Conservation (phyloP, 2,329 filamentous ascomycete genomes). For the Phaeosphaeriaceae sp. region DNA sequence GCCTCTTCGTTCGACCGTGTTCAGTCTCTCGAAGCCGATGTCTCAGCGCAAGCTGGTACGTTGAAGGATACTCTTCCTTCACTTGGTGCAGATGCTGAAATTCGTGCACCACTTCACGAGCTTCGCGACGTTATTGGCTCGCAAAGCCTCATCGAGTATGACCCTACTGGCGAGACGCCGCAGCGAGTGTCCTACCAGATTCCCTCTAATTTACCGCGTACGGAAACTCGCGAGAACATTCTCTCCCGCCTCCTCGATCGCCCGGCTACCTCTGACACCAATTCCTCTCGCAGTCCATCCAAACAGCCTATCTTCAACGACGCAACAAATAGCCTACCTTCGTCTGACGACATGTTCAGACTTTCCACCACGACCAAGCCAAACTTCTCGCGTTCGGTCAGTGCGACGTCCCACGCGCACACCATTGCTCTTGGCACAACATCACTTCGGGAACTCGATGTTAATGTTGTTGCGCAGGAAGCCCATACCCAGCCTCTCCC, state of each 20-base stretch:
- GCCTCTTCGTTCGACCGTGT: slow-evolving; percentile 72
- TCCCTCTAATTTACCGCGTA: slow-evolving; percentile 78
- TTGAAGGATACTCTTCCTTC: slow-evolving; percentile 68
- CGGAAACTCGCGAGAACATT: slow-evolving; percentile 66
- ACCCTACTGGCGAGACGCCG: slow-evolving; percentile 84
- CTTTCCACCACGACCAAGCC: slow-evolving; percentile 27
- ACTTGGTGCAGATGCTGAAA: slow-evolving; percentile 59
- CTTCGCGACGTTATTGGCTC: slow-evolving; percentile 73
- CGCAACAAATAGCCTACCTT: slow-evolving; percentile 47
- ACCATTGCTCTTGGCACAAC: slow-evolving; percentile 29
- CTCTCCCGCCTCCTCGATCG: slow-evolving; percentile 56
- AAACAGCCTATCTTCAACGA: slow-evolving; percentile 64
- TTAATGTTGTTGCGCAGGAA: slow-evolving; percentile 52
- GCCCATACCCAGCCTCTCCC: slow-evolving; percentile 40
- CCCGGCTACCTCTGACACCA: slow-evolving; percentile 36
- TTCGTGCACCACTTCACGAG: slow-evolving; percentile 73
- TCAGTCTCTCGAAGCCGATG: slow-evolving; percentile 71
- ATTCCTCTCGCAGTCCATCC: slow-evolving; percentile 47
- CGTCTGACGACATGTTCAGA: slow-evolving; percentile 36
- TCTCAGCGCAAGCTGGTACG: slow-evolving; percentile 65
- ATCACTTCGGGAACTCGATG: slow-evolving; percentile 57
- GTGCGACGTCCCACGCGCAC: slow-evolving; percentile 23
- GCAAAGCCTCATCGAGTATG: slow-evolving; percentile 77
- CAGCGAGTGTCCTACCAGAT: slow-evolving; percentile 83
- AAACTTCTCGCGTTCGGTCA: slow-evolving; percentile 34